These are phyloP conservation scores for Candida coquimbonensis DNA, from an alignment of 805 yeast genomes.

Conservation along the genomic window DNA sequence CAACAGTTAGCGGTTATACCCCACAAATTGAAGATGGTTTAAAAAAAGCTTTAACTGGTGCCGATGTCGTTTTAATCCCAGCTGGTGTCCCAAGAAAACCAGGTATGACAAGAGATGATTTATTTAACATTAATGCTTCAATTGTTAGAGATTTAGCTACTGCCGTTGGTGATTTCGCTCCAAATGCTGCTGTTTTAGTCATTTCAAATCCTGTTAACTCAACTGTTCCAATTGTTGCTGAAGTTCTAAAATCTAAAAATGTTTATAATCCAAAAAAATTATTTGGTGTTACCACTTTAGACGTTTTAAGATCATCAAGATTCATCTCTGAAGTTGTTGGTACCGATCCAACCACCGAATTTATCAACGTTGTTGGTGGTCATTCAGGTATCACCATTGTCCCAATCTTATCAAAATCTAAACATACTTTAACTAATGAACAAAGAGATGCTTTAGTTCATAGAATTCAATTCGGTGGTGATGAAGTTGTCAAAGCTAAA, in stretches of 20 bases:
- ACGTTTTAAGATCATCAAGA: slow-evolving; percentile 81
- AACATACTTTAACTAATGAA: slow-evolving; percentile 62
- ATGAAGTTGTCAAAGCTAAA: slow-evolving; percentile 90
- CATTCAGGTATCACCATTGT: slow-evolving; percentile 94
- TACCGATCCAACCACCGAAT: slow-evolving; percentile 32
- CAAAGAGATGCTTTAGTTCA: slow-evolving; percentile 60
- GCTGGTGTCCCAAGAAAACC: slow-evolving; percentile 94
- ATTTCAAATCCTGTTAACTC: slow-evolving; percentile 94
- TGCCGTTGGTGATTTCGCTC: slow-evolving; percentile 65
- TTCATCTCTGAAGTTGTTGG: slow-evolving; percentile 21
- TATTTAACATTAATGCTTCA: slow-evolving; percentile 76
- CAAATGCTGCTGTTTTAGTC: slow-evolving; percentile 70
- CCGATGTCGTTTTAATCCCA: slow-evolving; percentile 50
- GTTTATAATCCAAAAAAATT: slow-evolving; percentile 65
- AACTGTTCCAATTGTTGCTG: slow-evolving; percentile 83
- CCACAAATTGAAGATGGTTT: slow-evolving; percentile 64
- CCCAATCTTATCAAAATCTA: slow-evolving; percentile 82
- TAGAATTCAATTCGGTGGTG: slow-evolving; percentile 95
- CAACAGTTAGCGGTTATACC: slow-evolving; percentile 79
- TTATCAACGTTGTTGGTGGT: slow-evolving; percentile 76
- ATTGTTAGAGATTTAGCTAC: slow-evolving; percentile 69
- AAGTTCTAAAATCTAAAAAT: slow-evolving; percentile 60
- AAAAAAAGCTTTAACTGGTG: slow-evolving; percentile 27
- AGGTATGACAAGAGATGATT: slow-evolving; percentile 89
- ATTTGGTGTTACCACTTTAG: slow-evolving; percentile 87